A percentile compares a stretch with the other conserved stretches of the same genome.
Conservation (phyloP, 495 filamentous ascomycete genomes). For the Emericellopsis terricola region DNA sequence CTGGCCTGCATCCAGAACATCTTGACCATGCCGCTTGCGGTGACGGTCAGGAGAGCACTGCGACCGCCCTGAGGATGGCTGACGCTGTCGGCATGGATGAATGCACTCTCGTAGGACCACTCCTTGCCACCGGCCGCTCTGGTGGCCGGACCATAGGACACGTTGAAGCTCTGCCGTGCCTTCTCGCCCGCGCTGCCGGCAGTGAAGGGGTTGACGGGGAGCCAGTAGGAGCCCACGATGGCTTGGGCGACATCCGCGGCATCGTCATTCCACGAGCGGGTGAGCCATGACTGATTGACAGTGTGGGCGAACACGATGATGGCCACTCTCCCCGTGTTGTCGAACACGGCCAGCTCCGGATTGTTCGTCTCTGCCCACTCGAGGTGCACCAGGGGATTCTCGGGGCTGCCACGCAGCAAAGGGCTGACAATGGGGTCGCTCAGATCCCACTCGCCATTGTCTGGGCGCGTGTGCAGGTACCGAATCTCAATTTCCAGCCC, state of each 20-base stretch:
- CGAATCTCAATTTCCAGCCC: conserved; percentile 49
- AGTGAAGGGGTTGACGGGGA: conserved; percentile 26
- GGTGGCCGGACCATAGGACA: conserved; percentile 25
- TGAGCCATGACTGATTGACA: conserved; percentile 44
- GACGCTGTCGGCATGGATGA: conserved; percentile 42
- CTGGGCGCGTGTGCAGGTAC: conserved; percentile 48
- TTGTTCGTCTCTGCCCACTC: conserved; percentile 52
- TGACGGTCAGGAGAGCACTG: conserved; percentile 52
- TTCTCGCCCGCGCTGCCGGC: background rate
- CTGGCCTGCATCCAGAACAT: conserved; percentile 52
- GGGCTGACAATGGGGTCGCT: conserved; percentile 34
- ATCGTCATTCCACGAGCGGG: conserved; percentile 37
- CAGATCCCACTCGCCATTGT: conserved; percentile 61
- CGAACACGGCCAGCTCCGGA: conserved; percentile 59
- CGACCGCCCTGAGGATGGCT: conserved; percentile 46
- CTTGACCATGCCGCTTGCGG: conserved; percentile 47
- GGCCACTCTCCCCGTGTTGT: conserved; percentile 53
- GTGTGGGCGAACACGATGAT: conserved; percentile 43
- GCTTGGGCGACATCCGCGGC: conserved; percentile 50
- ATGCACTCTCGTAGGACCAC: conserved; percentile 25
- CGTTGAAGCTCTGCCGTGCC: conserved; percentile 3
- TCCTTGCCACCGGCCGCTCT: conserved; percentile 18
- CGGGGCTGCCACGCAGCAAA: conserved; percentile 21
- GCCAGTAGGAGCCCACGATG: conserved; percentile 74
- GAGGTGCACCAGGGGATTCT: conserved; percentile 50